Evolutionary conservation across 345 rosid species (phyloP).

Genomic region (Kandelia obovata): DNA sequence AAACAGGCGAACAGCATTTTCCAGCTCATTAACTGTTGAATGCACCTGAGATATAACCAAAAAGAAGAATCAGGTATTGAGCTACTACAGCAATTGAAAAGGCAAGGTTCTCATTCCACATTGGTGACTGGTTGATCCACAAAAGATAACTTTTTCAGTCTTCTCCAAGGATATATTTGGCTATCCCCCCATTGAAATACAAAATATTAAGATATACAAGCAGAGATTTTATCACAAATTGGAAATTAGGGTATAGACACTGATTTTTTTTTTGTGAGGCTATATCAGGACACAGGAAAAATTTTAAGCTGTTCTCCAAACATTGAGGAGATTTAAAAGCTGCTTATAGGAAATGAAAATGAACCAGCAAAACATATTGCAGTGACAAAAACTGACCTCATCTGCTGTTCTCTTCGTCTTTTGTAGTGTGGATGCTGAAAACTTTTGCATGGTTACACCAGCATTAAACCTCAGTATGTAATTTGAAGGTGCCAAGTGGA

Average conservation of each 20-base stretch:
- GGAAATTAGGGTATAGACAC: neutral
- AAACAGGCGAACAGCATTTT: conserved; percentile 90
- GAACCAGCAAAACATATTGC: conserved; percentile 4
- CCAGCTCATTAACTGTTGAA: conserved; percentile 84
- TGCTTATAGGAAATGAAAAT: neutral
- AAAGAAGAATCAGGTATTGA: conserved; percentile 1
- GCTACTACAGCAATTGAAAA: neutral
- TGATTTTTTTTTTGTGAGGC: neutral
- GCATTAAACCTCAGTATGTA: conserved; percentile 91
- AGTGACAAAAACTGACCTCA: conserved; percentile 44
- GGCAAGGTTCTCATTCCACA: neutral
- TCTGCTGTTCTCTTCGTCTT: conserved; percentile 86
- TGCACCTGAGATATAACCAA: conserved; percentile 61
- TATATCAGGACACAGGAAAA: conserved; percentile 5
- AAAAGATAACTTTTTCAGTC: too few relatives aligned
- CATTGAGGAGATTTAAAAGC: neutral
- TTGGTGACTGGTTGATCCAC: too few relatives aligned
- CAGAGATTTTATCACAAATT: neutral
- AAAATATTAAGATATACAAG: conserved; percentile 1
- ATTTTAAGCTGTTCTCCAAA: neutral
- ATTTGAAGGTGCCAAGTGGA: conserved; percentile 92
- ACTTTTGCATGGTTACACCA: conserved; percentile 98
- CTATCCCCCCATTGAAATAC: neutral
- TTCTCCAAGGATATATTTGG: too few relatives aligned
- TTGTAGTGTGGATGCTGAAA: conserved; percentile 90